A percentile compares a stretch with the other conserved stretches of the same genome.
Conservation (phyloP, 108 stramenopile species). For the Conticribra guillardii region DNA sequence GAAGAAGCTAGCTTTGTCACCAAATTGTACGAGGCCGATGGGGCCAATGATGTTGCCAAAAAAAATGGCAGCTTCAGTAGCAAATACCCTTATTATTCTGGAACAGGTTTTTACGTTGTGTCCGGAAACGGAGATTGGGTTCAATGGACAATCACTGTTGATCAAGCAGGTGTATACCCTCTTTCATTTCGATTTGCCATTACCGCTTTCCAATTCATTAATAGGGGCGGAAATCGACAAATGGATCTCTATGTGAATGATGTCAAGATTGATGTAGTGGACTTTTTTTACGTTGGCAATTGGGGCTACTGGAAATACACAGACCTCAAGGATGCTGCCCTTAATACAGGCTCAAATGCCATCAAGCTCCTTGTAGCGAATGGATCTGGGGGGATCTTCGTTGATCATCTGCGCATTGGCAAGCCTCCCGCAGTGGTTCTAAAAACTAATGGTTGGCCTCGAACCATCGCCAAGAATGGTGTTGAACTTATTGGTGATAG, state of each 20-base stretch:
- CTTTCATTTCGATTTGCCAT: constrained; percentile 40
- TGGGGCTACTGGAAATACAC: constrained; percentile 48
- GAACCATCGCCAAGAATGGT: constrained; percentile 38
- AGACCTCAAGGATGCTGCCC: constrained; percentile 22
- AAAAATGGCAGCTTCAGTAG: too few relatives aligned
- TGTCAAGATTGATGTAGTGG: constrained; percentile 11
- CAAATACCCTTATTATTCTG: constrained; percentile 24
- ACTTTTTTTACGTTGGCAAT: constrained; percentile 23
- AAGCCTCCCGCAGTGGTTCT: constrained; percentile 44
- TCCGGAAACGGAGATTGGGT: constrained; percentile 24
- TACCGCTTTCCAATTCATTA: neutral
- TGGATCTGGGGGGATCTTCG: constrained; percentile 35
- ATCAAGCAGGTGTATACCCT: constrained; percentile 15
- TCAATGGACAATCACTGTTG: constrained; percentile 23
- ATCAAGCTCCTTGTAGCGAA: constrained; percentile 33
- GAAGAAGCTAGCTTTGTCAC: constrained; percentile 21
- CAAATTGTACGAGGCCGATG: constrained; percentile 40
- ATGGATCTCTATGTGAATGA: constrained; percentile 27
- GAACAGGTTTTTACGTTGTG: constrained; percentile 37
- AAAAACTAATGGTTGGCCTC: constrained; percentile 46
- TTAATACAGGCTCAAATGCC: constrained; percentile 32
- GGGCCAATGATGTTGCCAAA: neutral
- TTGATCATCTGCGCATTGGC: constrained; percentile 50
- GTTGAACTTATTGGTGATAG: constrained; percentile 24
- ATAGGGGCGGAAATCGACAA: constrained; percentile 30